Percentiles rank a stretch among this genome's conserved stretches.
Evolutionary conservation across 768 basidiomycete genomes (phyloP).

Genomic region (Serendipita sp.): DNA sequence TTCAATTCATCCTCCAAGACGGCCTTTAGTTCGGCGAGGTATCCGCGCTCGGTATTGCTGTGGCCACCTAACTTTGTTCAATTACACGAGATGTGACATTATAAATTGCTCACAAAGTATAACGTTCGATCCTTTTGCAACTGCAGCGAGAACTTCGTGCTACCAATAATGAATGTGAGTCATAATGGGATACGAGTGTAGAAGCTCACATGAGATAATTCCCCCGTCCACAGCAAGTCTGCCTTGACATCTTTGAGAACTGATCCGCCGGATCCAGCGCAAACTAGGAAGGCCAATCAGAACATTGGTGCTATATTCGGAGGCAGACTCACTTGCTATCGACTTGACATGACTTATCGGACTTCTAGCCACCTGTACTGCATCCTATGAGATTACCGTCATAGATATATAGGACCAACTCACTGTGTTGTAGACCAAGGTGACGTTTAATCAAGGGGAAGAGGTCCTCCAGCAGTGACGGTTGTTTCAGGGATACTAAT

Average conservation of each 20-base stretch:
- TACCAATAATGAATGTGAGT: conserved; percentile 19
- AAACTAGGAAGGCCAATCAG: conserved; percentile 33
- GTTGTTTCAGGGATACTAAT: conserved; percentile 42
- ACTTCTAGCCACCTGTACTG: conserved; percentile 11
- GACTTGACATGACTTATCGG: conserved; percentile 11
- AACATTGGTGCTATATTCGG: conserved; percentile 42
- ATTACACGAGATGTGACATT: conserved; percentile 13
- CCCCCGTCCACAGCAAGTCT: conserved; percentile 84
- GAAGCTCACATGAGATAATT: conserved; percentile 70
- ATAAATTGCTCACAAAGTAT: conserved; percentile 50
- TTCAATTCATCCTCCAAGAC: conserved; percentile 41
- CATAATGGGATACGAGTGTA: neutral
- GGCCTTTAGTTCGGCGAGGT: conserved; percentile 56
- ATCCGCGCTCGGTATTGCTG: conserved; percentile 89
- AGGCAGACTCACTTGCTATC: conserved; percentile 26
- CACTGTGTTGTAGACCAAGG: conserved; percentile 44
- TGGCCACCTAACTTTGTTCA: conserved; percentile 49
- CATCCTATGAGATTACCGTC: conserved; percentile 14
- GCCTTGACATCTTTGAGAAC: conserved; percentile 56
- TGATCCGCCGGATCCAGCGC: conserved; percentile 78
- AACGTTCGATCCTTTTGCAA: conserved; percentile 61
- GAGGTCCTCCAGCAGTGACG: conserved; percentile 42
- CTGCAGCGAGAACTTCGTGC: conserved; percentile 77
- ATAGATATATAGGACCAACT: conserved; percentile 13
- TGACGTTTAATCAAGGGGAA: conserved; percentile 53